These are phyloP conservation scores for Taphrina sp. DNA, from an alignment of 1,139 yeast genomes.

Conservation along the genomic window DNA sequence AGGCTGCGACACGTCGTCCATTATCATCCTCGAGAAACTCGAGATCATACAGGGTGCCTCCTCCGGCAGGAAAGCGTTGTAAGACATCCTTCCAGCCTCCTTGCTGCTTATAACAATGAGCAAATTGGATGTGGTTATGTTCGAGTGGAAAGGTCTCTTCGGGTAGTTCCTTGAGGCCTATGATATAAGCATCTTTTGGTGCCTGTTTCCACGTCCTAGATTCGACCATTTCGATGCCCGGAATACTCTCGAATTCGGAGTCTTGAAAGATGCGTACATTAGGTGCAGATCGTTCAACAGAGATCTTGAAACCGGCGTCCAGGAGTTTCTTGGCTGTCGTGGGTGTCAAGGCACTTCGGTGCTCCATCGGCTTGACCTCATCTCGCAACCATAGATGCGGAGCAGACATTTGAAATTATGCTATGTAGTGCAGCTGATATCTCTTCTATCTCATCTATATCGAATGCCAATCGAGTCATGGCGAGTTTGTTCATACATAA, in stretches of 20 bases:
- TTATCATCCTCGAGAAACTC: conserved; percentile 91
- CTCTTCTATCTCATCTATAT: no score
- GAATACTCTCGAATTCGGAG: conserved; percentile 63
- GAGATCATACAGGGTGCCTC: conserved; percentile 84
- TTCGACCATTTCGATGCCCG: conserved; percentile 85
- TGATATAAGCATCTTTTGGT: conserved; percentile 81
- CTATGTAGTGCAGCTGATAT: background rate
- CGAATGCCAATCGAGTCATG: no score
- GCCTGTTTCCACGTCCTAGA: conserved; percentile 91
- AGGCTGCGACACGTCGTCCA: conserved; percentile 98
- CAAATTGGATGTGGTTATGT: conserved; percentile 96
- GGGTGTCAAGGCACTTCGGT: conserved; percentile 95
- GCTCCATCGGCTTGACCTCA: conserved; percentile 94
- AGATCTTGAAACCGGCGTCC: conserved; percentile 84
- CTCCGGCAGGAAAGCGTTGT: conserved; percentile 83
- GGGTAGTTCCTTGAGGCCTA: conserved; percentile 93
- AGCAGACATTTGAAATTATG: conserved; percentile 10
- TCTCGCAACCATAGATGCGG: conserved; percentile 68
- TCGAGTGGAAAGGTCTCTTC: conserved; percentile 90
- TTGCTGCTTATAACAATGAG: conserved; percentile 97
- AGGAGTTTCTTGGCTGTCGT: conserved; percentile 77
- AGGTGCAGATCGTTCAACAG: conserved; percentile 72
- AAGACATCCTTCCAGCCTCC: conserved; percentile 95
- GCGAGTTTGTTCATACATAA: no score
- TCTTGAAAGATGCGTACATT: conserved; percentile 70